A percentile compares a stretch with the other conserved stretches of the same genome.
phyloP scores from a whole-genome alignment of 768 basidiomycete genomes.

The Russula vinacea region DNA sequence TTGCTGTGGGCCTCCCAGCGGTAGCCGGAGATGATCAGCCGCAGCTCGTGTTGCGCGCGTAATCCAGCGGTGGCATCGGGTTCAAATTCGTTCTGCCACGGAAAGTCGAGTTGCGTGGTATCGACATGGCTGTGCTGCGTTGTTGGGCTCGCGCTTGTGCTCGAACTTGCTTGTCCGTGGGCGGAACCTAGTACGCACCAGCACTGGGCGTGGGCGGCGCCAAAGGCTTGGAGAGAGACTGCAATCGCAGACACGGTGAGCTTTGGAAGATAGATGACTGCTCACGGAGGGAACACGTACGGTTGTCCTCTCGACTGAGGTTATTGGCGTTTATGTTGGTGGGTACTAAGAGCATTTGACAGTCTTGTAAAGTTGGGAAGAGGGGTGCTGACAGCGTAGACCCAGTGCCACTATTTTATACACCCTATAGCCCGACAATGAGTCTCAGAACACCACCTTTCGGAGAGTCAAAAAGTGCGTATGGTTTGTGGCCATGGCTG shows the following conservation, averaged over 20 bases:
- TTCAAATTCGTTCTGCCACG: neutral
- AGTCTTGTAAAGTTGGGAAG: neutral
- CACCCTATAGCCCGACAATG: neutral
- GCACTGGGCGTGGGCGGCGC: neutral
- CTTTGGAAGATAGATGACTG: neutral
- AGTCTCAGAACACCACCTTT: neutral
- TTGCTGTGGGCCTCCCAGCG: slow-evolving; percentile 2
- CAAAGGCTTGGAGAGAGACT: neutral
- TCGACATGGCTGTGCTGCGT: neutral
- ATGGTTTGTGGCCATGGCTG: neutral
- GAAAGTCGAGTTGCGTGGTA: neutral
- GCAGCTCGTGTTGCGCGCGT: neutral
- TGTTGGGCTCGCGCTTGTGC: neutral
- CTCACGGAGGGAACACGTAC: neutral
- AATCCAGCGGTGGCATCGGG: neutral
- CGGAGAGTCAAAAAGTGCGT: neutral
- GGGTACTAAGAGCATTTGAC: neutral
- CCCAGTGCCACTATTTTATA: neutral
- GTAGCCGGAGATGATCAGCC: neutral
- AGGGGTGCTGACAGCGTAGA: neutral
- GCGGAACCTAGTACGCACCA: neutral
- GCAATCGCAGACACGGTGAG: neutral
- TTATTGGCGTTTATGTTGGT: neutral
- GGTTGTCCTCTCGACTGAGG: neutral
- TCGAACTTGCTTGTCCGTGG: neutral